Conservation (phyloP, 495 filamentous ascomycete genomes). For the Xeromyces bisporus region DNA sequence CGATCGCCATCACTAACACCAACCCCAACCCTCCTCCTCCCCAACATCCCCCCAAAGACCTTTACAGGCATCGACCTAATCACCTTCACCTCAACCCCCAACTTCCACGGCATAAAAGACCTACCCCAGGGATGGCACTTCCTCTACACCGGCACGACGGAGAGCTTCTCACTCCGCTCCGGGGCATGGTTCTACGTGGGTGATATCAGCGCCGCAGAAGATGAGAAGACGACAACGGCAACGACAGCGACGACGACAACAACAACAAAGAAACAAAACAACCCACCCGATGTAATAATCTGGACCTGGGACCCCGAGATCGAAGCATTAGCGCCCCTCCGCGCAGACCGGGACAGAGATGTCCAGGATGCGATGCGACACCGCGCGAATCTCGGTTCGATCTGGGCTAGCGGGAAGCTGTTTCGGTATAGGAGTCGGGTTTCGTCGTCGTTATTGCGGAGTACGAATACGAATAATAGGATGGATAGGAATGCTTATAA, state of each 20-base stretch:
- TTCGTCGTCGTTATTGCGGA: constrained; percentile 10
- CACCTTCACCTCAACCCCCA: constrained; percentile 34
- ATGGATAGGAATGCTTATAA: no score
- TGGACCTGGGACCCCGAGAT: constrained; percentile 28
- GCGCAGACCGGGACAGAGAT: constrained; percentile 10
- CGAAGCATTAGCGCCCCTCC: constrained; percentile 17
- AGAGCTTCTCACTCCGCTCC: constrained; percentile 38
- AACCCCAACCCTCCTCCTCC: constrained; percentile 30
- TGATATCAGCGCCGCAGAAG: constrained; percentile 9
- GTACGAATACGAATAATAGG: no score
- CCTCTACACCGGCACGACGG: constrained; percentile 39
- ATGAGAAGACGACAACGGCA: no score
- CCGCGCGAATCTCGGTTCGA: constrained; percentile 20
- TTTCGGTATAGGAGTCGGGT: constrained; percentile 28
- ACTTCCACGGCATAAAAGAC: constrained; percentile 43
- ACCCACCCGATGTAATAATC: constrained; percentile 20
- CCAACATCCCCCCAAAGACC: constrained; percentile 30
- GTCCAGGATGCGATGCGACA: constrained; percentile 21
- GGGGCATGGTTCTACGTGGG: constrained; percentile 45
- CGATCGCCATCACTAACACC: constrained; percentile 20
- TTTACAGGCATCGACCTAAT: constrained; percentile 37
- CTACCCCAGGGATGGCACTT: constrained; percentile 44
- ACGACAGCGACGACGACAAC: no score
- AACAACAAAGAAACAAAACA: neutral
- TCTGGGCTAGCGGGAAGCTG: constrained; percentile 27